Evolutionary conservation across 306 rosid genomes (phyloP), one percentile per base, ranked within the genome.

Genomic region (Casuarina glauca): DNA sequence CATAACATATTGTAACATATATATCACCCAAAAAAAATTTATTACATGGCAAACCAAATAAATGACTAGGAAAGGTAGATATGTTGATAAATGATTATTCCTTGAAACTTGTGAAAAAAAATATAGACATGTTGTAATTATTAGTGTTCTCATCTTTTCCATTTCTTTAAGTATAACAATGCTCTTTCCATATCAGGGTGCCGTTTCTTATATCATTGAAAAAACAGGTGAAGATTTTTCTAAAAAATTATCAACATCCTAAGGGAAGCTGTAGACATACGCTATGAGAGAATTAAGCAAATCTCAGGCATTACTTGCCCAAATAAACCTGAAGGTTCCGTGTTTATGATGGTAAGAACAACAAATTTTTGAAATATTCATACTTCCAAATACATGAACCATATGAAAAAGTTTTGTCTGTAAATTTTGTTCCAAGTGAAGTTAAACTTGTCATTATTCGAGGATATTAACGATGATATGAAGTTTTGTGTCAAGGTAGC

Each of bases 291-390:
- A 67, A 75, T 89, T 6, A 79, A 71, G 17, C 89, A 86, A 46
- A 84, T 82, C 64, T 80, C 87, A 19, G 80, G 82, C 76, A 66
- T 86, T 9, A 67, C 79, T 63, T 86, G 89, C 78, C 90, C 87
- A 62, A 49, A 69, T 82, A 89, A 86, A 82, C 86, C 86, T 38
- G 86, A 84, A 70, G 93, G 93, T 58, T 26, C 93, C 50, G 82
- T 89, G 86, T 80, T 77, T 79, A 41, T 83, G 48, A 70, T 84
- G 88, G 93, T 89, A 76, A 35, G 72, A 3, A 3, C 9, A 51
- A 19, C 4, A 19, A 68, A 26, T 11, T 1, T 19, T 26, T 39
- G 10, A 20, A 3, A 36, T 10, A 46, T 7, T 6, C 19, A 19
- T 16, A 62, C 50, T 44, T 10, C 10, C n/a, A 15, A 43, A 17